Base-by-base conservation (phyloP, 179 eudicot genomes). In the Spergularia azorica region DNA sequence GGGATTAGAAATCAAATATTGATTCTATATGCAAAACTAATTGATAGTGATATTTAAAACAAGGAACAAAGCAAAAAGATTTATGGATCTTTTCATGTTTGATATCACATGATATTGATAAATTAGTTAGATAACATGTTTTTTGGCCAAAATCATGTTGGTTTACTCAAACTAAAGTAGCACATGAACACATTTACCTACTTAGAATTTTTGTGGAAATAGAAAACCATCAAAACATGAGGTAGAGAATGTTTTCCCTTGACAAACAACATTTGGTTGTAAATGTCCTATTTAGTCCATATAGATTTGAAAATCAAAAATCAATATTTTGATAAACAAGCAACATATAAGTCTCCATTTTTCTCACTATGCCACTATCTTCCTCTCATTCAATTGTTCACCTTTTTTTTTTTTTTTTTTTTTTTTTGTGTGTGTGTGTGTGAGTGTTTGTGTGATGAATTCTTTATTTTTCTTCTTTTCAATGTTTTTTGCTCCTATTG, bases 11-110 rank as follows among this genome's bases (percentile, higher is more conserved):
- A 39, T 16, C 21, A 65, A 1, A 15, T 3, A 36, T 12, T 7
- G 32, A 26, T 26, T 26, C 32, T 26, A 1, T 26, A 26, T 26
- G 32, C 32, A 26, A 26, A 26, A 26, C 48, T 43, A 5, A 5
- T 43, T 43, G 8, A 43, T 16, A 46, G 15, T 10, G 55, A 15
- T 54, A 32, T 36, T 7, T 55, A 14, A 3, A 11, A 9, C 3
- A 71, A 71, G 63, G 63, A 54, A 71, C 46, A 71, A 71, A 36
- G 62, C 74, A 71, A 55, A 12, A 26, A 16, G 21, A 55, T 55
- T 32, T 32, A 15, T 36, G 3, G 7, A 7, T 3, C 48, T 5
- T 12, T 46, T 55, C 18, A 55, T 16, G 21, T 16, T 1, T 16
- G 9, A 9, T 16, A 71, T 70, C 73, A 70, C 60, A 32, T 36